Evolutionary conservation across 306 rosid genomes (phyloP), one percentile per base, ranked within the genome.

Genomic region (Malus sylvestris): DNA sequence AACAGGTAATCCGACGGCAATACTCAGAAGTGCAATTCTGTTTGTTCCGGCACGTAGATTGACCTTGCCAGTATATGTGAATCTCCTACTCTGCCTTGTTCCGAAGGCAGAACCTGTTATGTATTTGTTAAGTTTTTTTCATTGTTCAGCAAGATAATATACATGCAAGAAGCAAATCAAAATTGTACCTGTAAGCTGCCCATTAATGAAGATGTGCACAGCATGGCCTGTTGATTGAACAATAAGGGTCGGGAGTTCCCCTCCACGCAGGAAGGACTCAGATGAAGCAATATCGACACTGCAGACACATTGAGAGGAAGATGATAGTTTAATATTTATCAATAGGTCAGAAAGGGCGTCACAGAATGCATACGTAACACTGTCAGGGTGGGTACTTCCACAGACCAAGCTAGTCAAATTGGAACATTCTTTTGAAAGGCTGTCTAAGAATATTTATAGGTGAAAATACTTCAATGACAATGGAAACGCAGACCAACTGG

Each of bases 1-100:
- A 78, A 96, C 99, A 32, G 93, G 99, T 81, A 96, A 90, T 67
- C 99, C 99, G 74, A 96, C 93, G 58, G 99, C 97, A 81, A 96
- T 96, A 68, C 99, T 96, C 76, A 96, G 89, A 60, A 96, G 85
- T 22, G 98, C 96, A 78, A 96, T 86, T 80, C 75, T 89, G 94
- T 96, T 96, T 72, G 76, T 86, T 82, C 99, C 98, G 2, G 98
- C 85, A 63, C 38, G 94, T 70, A 96, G 90, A 81, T 92, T 88
- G 69, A 88, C 91, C 57, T 89, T 77, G 69, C 97, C 98, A 18
- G 74, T 93, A 76, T 91, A 96, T 58, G 80, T 91, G 86, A 96
- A 88, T 82, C 93, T 92, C 88, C 97, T 86, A 75, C 79, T 83
- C 84, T 88, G 88, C 88, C 99, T 87, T 6, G 98, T 84, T 81